phyloP scores from a whole-genome alignment of 805 yeast species.

The Candida sakaeoensis region DNA sequence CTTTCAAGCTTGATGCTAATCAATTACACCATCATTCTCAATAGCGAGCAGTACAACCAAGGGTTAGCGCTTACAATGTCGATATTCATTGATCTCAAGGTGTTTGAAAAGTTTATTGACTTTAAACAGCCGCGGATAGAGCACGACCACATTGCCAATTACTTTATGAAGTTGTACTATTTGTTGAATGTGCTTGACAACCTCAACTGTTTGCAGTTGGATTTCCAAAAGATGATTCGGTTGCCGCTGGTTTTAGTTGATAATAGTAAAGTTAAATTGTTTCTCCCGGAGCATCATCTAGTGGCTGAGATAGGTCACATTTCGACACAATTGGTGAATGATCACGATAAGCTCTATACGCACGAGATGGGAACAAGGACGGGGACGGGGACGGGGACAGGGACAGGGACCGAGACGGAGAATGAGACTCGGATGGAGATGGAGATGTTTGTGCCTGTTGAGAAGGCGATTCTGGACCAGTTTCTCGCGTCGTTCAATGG shows the following conservation, averaged over 20 bases:
- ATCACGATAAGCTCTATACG: no score
- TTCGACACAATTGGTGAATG: no score
- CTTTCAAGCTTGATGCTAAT: slow-evolving; percentile 32
- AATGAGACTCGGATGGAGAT: no score
- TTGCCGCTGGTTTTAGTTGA: background rate
- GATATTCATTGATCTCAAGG: slow-evolving; percentile 55
- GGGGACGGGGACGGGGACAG: no score
- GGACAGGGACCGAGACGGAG: no score
- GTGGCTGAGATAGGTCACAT: background rate
- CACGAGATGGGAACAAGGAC: no score
- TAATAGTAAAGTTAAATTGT: slow-evolving; percentile 6
- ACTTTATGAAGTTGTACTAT: slow-evolving; percentile 44
- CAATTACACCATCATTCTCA: slow-evolving; percentile 54
- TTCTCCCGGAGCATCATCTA: background rate
- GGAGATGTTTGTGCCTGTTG: no score
- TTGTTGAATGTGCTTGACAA: slow-evolving; percentile 40
- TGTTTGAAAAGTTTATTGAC: slow-evolving; percentile 43
- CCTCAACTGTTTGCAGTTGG: slow-evolving; percentile 30
- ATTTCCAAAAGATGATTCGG: slow-evolving; percentile 20
- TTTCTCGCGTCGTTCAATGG: slow-evolving; percentile 21
- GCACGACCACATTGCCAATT: slow-evolving; percentile 24
- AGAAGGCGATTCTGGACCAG: no score
- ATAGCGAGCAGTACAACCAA: slow-evolving; percentile 58
- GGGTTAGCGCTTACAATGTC: slow-evolving; percentile 51
- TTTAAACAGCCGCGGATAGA: slow-evolving; percentile 24